Percentiles rank a stretch among this genome's conserved stretches.
phyloP scores from a whole-genome alignment of 1,284 basidiomycete species.

The Mycosarcoma mackinlayi region DNA sequence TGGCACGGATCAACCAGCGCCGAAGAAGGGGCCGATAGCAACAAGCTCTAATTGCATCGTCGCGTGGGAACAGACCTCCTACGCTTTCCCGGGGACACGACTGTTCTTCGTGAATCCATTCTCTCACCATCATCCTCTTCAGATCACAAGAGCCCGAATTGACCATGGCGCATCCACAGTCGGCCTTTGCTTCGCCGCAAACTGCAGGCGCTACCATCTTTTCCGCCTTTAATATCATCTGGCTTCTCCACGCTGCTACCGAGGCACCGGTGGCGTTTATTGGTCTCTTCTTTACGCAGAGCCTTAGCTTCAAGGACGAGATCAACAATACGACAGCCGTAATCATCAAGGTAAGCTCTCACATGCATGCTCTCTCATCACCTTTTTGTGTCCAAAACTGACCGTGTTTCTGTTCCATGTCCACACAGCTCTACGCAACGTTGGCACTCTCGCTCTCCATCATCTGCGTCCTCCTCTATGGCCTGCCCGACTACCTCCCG shows the following conservation, averaged over 20 bases:
- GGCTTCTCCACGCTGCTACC: constrained; percentile 80
- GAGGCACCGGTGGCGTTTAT: constrained; percentile 80
- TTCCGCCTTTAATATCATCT: constrained; percentile 69
- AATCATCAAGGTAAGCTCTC: constrained; percentile 75
- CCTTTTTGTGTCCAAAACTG: not conserved
- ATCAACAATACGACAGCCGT: constrained; percentile 82
- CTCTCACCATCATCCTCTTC: not conserved
- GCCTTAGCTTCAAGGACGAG: constrained; percentile 77
- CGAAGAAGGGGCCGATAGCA: constrained; percentile 7
- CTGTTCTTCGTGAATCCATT: too few species aligned
- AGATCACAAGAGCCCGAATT: not conserved
- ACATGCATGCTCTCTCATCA: not conserved
- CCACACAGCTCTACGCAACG: constrained; percentile 28
- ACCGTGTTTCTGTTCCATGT: not conserved
- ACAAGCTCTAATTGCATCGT: too few species aligned
- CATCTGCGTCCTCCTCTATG: constrained; percentile 40
- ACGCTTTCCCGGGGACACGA: too few species aligned
- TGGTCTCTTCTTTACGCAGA: constrained; percentile 76
- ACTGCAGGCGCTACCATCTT: constrained; percentile 4
- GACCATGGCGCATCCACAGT: constrained; percentile 47
- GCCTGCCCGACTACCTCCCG: constrained; percentile 77
- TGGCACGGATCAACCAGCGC: constrained; percentile 24
- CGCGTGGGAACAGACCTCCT: too few species aligned
- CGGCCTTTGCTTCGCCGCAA: constrained; percentile 30
- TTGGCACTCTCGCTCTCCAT: constrained; percentile 37